Evolutionary conservation across 306 rosid genomes (phyloP).

Genomic region (Ceratonia siliqua): DNA sequence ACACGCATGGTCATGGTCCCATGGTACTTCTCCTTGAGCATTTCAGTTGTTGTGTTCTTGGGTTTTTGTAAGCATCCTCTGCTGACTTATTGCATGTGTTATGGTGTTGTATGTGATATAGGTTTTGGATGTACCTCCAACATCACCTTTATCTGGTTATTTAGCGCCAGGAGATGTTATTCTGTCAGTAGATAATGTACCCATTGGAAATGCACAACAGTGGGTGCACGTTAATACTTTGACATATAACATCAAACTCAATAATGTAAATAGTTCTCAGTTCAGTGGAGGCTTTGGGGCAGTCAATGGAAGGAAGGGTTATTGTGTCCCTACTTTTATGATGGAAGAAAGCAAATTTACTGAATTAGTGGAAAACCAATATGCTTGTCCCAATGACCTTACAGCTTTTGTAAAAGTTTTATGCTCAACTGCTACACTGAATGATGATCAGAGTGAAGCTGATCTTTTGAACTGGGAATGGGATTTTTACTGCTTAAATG

Average conservation of each 20-base stretch:
- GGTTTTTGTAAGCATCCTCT: slow-evolving; percentile 10
- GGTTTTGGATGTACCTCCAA: slow-evolving; percentile 67
- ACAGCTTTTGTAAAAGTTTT: slow-evolving; percentile 51
- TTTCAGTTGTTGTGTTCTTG: slow-evolving; percentile 11
- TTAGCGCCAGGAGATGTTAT: slow-evolving; percentile 72
- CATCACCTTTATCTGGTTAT: slow-evolving; percentile 71
- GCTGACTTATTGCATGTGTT: slow-evolving; percentile 28
- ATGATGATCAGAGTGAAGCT: slow-evolving; percentile 39
- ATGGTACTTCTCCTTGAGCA: slow-evolving; percentile 51
- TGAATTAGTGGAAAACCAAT: slow-evolving; percentile 36
- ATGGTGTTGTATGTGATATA: slow-evolving; percentile 40
- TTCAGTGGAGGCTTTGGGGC: slow-evolving; percentile 31
- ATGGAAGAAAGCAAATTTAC: slow-evolving; percentile 54
- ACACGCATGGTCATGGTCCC: slow-evolving; percentile 54
- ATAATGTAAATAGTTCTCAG: slow-evolving; percentile 37
- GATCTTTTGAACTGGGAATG: slow-evolving; percentile 35
- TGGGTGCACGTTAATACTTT: slow-evolving; percentile 63
- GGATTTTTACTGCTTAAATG: slow-evolving; percentile 62
- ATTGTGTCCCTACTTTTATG: slow-evolving; percentile 64
- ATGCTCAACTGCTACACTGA: slow-evolving; percentile 38
- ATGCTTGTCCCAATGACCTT: slow-evolving; percentile 56
- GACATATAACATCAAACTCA: slow-evolving; percentile 45
- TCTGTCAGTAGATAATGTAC: slow-evolving; percentile 63
- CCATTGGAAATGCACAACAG: slow-evolving; percentile 56
- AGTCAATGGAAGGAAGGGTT: slow-evolving; percentile 60